These are phyloP conservation scores for Kondoa subrosea DNA, from an alignment of 768 basidiomycete genomes.

Conservation along the genomic window DNA sequence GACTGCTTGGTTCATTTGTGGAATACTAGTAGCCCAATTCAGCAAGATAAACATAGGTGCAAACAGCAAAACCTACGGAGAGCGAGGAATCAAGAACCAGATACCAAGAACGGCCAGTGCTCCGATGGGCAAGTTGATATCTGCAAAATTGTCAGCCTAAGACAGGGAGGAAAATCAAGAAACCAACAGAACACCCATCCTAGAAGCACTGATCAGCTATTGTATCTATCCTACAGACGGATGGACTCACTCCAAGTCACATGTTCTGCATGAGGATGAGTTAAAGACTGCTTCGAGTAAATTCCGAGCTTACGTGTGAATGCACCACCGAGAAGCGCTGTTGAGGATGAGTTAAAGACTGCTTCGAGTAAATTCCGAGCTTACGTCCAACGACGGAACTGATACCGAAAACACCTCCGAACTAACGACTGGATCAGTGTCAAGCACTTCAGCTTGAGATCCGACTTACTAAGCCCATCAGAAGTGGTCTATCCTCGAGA, in stretches of 20 bases:
- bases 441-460: no score
- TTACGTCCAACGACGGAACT: background rate
- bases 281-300: background rate
- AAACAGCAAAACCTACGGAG: no score
- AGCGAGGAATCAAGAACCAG: no score
- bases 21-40: background rate
- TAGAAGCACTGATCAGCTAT: no score
- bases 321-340: constrained; percentile 29
- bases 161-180: no score
- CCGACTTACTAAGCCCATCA: constrained; percentile 37
- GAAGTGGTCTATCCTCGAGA: constrained; percentile 26
- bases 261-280: no score
- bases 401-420: background rate
- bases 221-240: no score
- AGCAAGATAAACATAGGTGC: constrained; percentile 25
- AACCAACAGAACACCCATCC: no score
- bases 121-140: constrained; percentile 30
- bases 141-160: no score
- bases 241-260: constrained; percentile 49
- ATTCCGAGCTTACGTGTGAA: constrained; percentile 24
- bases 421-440: no score
- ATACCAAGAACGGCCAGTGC: constrained; percentile 32
- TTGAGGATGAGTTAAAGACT: no score
- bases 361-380: background rate
- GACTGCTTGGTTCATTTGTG: background rate